Evolutionary conservation across 306 rosid genomes (phyloP).

Genomic region (Begonia loranthoides): DNA sequence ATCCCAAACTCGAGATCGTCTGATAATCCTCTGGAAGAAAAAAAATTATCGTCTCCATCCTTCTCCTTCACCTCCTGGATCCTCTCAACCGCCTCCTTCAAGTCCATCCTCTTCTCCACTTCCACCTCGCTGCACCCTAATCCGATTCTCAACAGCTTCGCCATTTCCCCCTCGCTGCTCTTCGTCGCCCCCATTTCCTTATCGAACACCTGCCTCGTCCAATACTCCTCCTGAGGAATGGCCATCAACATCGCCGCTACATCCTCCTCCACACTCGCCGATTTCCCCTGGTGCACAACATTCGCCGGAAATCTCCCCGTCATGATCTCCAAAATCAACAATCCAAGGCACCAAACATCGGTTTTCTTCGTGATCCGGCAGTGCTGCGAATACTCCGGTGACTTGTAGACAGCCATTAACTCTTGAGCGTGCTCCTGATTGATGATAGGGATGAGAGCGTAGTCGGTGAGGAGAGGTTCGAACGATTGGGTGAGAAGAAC

Average conservation of each 20-base stretch:
- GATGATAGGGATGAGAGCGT: slow-evolving; percentile 58
- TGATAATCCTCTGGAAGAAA: slow-evolving; percentile 13
- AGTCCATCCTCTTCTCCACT: slow-evolving; percentile 52
- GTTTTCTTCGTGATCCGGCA: slow-evolving; percentile 74
- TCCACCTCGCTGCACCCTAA: slow-evolving; percentile 54
- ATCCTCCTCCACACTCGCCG: slow-evolving; percentile 36
- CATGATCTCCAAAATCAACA: slow-evolving; percentile 53
- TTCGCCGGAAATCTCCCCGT: slow-evolving; percentile 48
- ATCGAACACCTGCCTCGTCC: slow-evolving; percentile 49
- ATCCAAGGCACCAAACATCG: slow-evolving; percentile 79
- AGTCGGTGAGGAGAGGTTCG: slow-evolving; percentile 73
- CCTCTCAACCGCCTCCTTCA: slow-evolving; percentile 50
- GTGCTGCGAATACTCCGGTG: slow-evolving; percentile 57
- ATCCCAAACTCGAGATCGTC: slow-evolving; percentile 7
- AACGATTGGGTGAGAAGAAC: slow-evolving; percentile 43
- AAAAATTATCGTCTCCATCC: slow-evolving; percentile 14
- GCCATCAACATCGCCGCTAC: slow-evolving; percentile 15
- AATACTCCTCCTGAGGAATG: slow-evolving; percentile 28
- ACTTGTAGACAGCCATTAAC: slow-evolving; percentile 56
- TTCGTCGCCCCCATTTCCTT: slow-evolving; percentile 26
- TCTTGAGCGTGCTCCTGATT: slow-evolving; percentile 66
- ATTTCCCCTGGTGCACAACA: slow-evolving; percentile 40
- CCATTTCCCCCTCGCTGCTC: slow-evolving; percentile 38
- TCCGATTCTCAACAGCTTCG: slow-evolving; percentile 54
- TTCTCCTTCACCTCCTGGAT: slow-evolving; percentile 50